A percentile compares a stretch with the other conserved stretches of the same genome.
Conservation (phyloP, 352 stramenopile genomes). For the Pythium angustatum region DNA sequence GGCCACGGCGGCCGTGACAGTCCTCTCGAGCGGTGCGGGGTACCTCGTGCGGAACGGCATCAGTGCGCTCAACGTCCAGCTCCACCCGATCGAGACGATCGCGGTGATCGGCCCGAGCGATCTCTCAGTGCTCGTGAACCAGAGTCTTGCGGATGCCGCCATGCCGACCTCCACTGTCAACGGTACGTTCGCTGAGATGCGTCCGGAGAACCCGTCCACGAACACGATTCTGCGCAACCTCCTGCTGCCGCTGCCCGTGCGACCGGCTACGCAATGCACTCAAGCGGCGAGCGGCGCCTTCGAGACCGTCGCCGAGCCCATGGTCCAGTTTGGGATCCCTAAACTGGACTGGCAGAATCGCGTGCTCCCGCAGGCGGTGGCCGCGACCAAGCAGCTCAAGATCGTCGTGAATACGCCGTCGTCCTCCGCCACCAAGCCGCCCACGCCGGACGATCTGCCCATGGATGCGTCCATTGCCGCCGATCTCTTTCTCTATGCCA, state of each 20-base stretch:
- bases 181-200: not conserved
- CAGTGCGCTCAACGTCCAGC: too few relatives aligned
- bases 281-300: not conserved
- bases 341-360: constrained; percentile 2
- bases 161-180: not conserved
- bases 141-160: too few relatives aligned
- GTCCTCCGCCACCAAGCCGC: not conserved
- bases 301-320: not conserved
- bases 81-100: too few relatives aligned
- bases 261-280: not conserved
- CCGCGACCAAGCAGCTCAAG: not conserved
- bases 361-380: not conserved
- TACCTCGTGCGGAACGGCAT: too few relatives aligned
- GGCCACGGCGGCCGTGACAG: too few relatives aligned
- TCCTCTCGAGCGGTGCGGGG: too few relatives aligned
- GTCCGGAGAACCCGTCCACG: not conserved
- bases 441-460: constrained; percentile 3
- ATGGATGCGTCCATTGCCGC: constrained; percentile 2
- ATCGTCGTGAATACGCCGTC: not conserved
- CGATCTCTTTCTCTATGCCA: not conserved
- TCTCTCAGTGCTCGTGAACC: too few relatives aligned
- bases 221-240: constrained; percentile 20
- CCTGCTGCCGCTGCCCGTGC: not conserved
- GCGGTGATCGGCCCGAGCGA: too few relatives aligned
- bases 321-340: not conserved